Evolutionary conservation across 352 stramenopile genomes (phyloP), one percentile per base, ranked within the genome.

Genomic region (Phytophthora crassamura): DNA sequence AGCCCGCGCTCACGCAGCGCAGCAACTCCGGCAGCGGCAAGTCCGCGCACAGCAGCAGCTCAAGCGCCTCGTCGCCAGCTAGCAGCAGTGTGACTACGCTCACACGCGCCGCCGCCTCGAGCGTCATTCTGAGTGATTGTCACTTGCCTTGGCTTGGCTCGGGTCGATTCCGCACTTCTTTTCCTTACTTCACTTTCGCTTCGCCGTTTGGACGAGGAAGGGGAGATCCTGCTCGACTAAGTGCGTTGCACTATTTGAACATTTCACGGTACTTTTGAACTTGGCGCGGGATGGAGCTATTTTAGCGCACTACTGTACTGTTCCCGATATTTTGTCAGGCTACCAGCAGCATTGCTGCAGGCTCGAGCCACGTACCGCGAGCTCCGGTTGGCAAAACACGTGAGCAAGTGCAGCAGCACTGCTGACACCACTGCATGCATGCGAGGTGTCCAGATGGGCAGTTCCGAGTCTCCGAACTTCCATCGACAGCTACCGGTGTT

Each of bases 11-110:
- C 30, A 91, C 45, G 56, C 82, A 91, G 18, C 61, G 64, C 39
- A 80, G 68, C 18, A 91, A 71, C 71, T 91, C 82, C n/a, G 59
- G 42, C 8, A 90, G 43, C 20, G 72, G 28, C 14, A 86, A 45
- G 11, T 47, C 61, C 2, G 72, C 51, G 41, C 70, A 73, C 59
- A 91, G 55, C 52, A 88, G 64, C 41, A 88, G 32, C 38, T 88
- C 64, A 16, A 66, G 62, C 52, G 53, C 46, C 32, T 69, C 63
- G 25, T 65, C 61, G 47, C 61, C n/a, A n/a, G n/a, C 53, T 25
- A 75, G 64, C 52, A 70, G 42, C 28, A 88, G 67, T 64, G 67
- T 78, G 47, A 88, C 67, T 28, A 60, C 63, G 50, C 73, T 84
- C 63, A 86, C 77, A 22, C 47, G 54, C 16, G 39, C 51, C 34